Conservation (phyloP, 345 rosid genomes). For the Carallia pectinifolia region DNA sequence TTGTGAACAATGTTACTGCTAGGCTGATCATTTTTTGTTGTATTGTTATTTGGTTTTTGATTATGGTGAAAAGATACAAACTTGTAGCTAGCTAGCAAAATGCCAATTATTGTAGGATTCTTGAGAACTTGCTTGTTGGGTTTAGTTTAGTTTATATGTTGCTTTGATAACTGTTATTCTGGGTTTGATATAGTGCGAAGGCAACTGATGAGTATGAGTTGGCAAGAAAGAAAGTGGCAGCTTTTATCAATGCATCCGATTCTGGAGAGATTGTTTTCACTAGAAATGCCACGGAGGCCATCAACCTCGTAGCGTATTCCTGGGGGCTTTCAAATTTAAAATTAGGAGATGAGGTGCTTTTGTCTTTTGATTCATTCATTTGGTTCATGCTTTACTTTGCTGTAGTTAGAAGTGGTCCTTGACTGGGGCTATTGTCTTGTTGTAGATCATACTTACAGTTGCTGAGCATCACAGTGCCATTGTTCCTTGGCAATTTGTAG, state of each 20-base stretch:
- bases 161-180: neutral
- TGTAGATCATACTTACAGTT: slow-evolving; percentile 66
- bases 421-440: slow-evolving; percentile 17
- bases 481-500: slow-evolving; percentile 95
- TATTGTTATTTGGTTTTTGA: neutral
- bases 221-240: slow-evolving; percentile 86
- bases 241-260: slow-evolving; percentile 73
- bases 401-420: neutral
- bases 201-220: slow-evolving; percentile 90
- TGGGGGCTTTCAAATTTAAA: slow-evolving; percentile 80
- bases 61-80: too few species aligned
- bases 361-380: neutral
- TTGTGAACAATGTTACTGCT: too few species aligned
- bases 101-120: too few species aligned
- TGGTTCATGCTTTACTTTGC: neutral
- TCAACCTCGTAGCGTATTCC: slow-evolving; percentile 81
- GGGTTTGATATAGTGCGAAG: slow-evolving; percentile 50
- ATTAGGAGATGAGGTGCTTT: slow-evolving; percentile 71
- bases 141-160: neutral
- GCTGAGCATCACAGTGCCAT: slow-evolving; percentile 95
- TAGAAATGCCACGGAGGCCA: slow-evolving; percentile 94
- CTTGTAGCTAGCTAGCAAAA: too few species aligned
- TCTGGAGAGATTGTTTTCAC: slow-evolving; percentile 81
- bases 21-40: neutral
- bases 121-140: too few species aligned